Base-by-base conservation (phyloP, 805 yeast genomes). In the Candida loeiensis region DNA sequence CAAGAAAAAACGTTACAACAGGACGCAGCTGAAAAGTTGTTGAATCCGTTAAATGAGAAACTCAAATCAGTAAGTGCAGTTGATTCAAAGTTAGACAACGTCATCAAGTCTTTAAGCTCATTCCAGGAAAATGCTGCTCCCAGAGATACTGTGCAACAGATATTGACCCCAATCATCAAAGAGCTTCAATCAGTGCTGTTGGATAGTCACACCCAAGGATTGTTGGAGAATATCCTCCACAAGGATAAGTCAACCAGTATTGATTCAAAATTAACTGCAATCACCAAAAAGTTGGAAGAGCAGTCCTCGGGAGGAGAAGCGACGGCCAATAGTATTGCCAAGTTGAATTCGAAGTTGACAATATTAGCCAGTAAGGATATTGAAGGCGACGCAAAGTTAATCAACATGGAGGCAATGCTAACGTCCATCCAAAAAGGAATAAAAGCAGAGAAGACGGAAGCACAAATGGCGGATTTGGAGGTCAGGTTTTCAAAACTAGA, bases 121-220 rank as follows among this genome's bases (percentile, higher is more conserved):
- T 8, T 39, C 27, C 35, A 45, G 32, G 26, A 45, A 13, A 35
- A 21, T 14, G 27, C 51, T 22, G 50, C 51, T 19, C 44, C 42
- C 20, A 21, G 48, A 14, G 51, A 51, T 22, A 13, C 43, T 9
- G 41, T 37, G 5, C 19, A 41, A 20, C 54, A 51, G 39, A 54
- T 59, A 3, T 39, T 56, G 4, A 59, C 55, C 36, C 64, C 64
- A 1, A 54, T 59, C 32, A 44, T 58, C 8, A 49, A 50, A 2
- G 64, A 59, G 34, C 45, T 58, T 13, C 55, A 51, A 36, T 49
- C 56, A 2, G 58, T 55, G 2, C 49, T 56, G 17, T 44, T 58
- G 16, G 60, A 59, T 40, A 15, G 36, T 3, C 51, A 49, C 30
- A 52, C 55, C 2, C 45, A 33, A 4, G 25, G 16, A 12, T 41